These are phyloP conservation scores for Lentinula raphanica DNA, from an alignment of 768 basidiomycete genomes.

Conservation along the genomic window DNA sequence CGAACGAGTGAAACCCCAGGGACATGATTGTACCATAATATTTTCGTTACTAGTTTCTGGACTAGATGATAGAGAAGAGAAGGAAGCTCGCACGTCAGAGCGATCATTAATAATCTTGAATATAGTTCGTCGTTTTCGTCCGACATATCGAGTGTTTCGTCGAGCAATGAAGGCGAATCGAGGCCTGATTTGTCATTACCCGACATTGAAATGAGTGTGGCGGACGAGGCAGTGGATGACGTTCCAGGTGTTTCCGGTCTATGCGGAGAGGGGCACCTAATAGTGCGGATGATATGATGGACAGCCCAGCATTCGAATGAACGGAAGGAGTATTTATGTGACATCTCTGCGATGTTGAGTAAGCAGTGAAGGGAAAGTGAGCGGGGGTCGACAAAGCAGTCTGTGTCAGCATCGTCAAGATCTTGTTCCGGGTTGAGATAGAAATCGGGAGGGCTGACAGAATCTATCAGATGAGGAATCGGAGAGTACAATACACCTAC, in stretches of 20 bases:
- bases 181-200: conserved; percentile 13
- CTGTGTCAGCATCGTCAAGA: neutral
- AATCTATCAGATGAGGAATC: neutral
- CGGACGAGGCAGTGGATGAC: conserved; percentile 21
- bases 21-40: conserved; percentile 48
- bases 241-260: neutral
- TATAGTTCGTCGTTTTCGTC: conserved; percentile 25
- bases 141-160: neutral
- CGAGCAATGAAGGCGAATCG: neutral
- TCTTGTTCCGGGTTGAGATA: conserved; percentile 19
- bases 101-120: conserved; percentile 46
- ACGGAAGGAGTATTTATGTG: conserved; percentile 43
- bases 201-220: conserved; percentile 19
- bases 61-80: conserved; percentile 44
- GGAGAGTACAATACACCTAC: conserved; percentile 24
- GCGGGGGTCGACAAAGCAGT: neutral
- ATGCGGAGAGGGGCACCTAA: conserved; percentile 13
- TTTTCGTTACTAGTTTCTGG: conserved; percentile 43
- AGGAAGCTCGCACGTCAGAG: conserved; percentile 42
- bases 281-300: conserved; percentile 33
- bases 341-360: conserved; percentile 40
- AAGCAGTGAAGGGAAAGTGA: conserved; percentile 19
- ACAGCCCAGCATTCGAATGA: conserved; percentile 41
- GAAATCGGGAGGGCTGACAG: conserved; percentile 32
- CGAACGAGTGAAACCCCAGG: conserved; percentile 38